Evolutionary conservation across 1,284 basidiomycete genomes (phyloP).

Genomic region (Boletus semigastroideus): DNA sequence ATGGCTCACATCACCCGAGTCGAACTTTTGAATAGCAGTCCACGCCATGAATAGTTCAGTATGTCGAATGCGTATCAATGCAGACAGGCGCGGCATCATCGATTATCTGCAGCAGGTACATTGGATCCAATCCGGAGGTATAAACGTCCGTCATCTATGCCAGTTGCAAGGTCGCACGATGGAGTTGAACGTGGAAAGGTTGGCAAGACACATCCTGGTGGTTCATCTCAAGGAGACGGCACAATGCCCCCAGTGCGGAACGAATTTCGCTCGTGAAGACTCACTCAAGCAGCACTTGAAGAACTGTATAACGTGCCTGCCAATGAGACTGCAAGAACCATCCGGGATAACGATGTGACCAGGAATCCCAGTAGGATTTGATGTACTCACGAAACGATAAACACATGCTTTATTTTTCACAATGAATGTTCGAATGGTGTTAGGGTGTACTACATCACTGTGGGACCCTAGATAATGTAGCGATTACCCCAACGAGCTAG

Average conservation of each 20-base stretch:
- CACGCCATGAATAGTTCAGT: background rate
- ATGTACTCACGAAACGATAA: too few species aligned
- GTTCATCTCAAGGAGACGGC: constrained; percentile 19
- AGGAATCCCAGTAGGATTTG: too few species aligned
- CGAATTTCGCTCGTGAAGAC: constrained; percentile 27
- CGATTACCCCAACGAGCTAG: too few species aligned
- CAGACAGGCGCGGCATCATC: constrained; percentile 17
- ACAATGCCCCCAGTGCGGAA: constrained; percentile 4
- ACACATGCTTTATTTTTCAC: too few species aligned
- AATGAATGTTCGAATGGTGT: too few species aligned
- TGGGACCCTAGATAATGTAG: too few species aligned
- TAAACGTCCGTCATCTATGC: constrained; percentile 18
- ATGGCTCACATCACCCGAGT: background rate
- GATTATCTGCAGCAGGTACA: constrained; percentile 18
- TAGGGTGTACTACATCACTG: too few species aligned
- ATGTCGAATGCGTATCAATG: constrained; percentile 5
- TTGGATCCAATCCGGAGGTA: constrained; percentile 17
- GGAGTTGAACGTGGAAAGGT: constrained; percentile 26
- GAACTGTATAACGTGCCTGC: constrained; percentile 11
- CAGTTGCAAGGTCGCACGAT: constrained; percentile 16
- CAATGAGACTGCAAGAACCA: background rate
- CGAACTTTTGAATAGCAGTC: constrained; percentile 13
- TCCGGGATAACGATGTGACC: too few species aligned
- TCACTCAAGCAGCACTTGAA: constrained; percentile 26
- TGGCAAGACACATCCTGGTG: constrained; percentile 23